phyloP scores from a whole-genome alignment of 169 alveolate species.

The Eimeria praecox region DNA sequence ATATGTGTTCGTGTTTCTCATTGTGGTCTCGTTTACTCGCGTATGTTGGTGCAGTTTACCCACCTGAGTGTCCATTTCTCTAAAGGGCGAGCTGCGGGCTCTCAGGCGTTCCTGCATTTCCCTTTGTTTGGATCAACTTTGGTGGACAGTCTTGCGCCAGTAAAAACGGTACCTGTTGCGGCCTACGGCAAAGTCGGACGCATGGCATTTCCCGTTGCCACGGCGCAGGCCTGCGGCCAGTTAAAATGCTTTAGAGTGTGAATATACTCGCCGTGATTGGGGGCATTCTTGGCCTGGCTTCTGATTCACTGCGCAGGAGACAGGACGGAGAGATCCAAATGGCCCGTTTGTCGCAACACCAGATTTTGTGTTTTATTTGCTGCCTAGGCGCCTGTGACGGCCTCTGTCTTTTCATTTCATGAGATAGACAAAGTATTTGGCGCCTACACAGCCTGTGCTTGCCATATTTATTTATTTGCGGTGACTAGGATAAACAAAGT shows the following conservation, averaged over 20 bases:
- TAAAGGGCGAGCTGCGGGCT: not conserved
- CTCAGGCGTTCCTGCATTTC: not conserved
- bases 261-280: not conserved
- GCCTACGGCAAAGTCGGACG: constrained; percentile 45
- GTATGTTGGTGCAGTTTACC: not conserved
- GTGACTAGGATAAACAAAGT: not conserved
- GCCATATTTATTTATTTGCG: not conserved
- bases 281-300: constrained; percentile 41
- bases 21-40: not conserved
- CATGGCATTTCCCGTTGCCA: constrained; percentile 68
- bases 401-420: not conserved
- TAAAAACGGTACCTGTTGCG: not conserved
- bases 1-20: not conserved
- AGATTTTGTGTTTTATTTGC: not conserved
- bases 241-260: not conserved
- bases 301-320: constrained; percentile 11
- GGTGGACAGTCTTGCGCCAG: not conserved
- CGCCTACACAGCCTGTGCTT: not conserved
- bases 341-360: not conserved
- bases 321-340: not conserved
- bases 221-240: constrained; percentile 53
- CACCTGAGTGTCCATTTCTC: not conserved
- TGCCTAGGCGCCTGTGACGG: not conserved
- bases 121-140: not conserved
- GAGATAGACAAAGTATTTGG: not conserved